Evolutionary conservation across 768 basidiomycete genomes (phyloP), one percentile per base, ranked within the genome.

Genomic region (Naganishia vaughanmartiniae): DNA sequence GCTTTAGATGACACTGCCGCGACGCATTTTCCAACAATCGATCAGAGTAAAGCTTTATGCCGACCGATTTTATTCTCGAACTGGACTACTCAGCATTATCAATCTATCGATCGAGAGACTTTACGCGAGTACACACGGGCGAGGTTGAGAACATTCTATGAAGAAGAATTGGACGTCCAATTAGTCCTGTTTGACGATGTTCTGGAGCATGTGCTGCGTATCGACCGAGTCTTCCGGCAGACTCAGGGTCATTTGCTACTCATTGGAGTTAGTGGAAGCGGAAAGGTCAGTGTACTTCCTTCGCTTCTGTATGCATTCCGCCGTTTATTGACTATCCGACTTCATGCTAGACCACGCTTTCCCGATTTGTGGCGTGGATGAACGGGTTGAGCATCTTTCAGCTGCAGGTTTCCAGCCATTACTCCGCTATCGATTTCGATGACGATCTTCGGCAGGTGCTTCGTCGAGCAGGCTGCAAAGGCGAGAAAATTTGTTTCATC

Each of bases 361-460:
- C 96, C 46, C 89, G 96, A 56, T 99, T 99, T 80, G 96, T 99
- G 31, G 96, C 96, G 0, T 99, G 96, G 96, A 97, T 99, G 89
- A 99, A 99, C 76, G 96, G 96, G 54, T 84, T 99, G 66, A 96
- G 91, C 79, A 94, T 99, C 74, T 99, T 96, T 86, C 96, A 99
- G 80, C 96, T 99, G 85, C 98, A 98, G 80, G 96, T 98, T 4
- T 97, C 95, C 28, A 99, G 98, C 84, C 95, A 93, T 80, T 99
- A 99, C 80, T 96, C 93, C 1, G 94, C 92, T 28, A 94, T 95
- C 19, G 96, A 99, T 81, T 99, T 99, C 76, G 96, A 99, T 74
- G 95, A 99, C 73, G 96, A 99, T 80, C 85, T 99, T 54, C 89
- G 96, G 51, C 91, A 88, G 0, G 96, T 99, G 6, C 88, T 99